Evolutionary conservation across 2,329 filamentous ascomycete species (phyloP).

Genomic region (Botrytis pseudocinerea): DNA sequence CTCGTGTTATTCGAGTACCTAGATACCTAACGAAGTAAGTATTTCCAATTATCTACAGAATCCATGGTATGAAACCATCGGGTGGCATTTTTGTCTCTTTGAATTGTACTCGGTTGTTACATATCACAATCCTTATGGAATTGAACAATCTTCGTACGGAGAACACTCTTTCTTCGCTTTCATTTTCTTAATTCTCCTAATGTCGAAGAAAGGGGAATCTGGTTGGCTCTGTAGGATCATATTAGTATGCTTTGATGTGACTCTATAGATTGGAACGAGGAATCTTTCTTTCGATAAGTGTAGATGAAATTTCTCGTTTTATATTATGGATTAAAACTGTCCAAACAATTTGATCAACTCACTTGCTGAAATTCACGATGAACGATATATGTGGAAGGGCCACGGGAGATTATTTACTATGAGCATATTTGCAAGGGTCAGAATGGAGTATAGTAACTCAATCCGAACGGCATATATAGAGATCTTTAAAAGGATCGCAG

Average conservation of each 20-base stretch:
- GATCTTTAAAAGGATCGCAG: background rate
- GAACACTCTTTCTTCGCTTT: too few species aligned
- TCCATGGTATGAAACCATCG: too few species aligned
- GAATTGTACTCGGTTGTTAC: too few species aligned
- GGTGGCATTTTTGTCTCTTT: too few species aligned
- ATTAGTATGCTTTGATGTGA: too few species aligned
- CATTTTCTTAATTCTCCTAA: too few species aligned
- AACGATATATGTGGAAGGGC: rapidly evolving
- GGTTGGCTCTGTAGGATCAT: too few species aligned
- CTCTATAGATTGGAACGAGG: too few species aligned
- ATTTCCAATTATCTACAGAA: background rate
- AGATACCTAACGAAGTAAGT: background rate
- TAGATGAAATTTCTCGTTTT: background rate
- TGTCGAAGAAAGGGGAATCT: too few species aligned
- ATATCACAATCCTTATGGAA: too few species aligned
- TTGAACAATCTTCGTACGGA: background rate
- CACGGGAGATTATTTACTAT: background rate
- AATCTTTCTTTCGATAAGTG: background rate
- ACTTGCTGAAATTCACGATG: background rate
- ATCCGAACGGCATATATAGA: background rate
- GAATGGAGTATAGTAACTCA: background rate
- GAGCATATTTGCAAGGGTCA: rapidly evolving
- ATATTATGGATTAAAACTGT: too few species aligned
- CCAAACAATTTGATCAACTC: too few species aligned
- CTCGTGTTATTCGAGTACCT: background rate